Percentiles rank a stretch among this genome's conserved stretches.
These are phyloP conservation scores for Aspergillus nanangensis DNA, from an alignment of 495 filamentous ascomycete genomes.

Conservation along the genomic window DNA sequence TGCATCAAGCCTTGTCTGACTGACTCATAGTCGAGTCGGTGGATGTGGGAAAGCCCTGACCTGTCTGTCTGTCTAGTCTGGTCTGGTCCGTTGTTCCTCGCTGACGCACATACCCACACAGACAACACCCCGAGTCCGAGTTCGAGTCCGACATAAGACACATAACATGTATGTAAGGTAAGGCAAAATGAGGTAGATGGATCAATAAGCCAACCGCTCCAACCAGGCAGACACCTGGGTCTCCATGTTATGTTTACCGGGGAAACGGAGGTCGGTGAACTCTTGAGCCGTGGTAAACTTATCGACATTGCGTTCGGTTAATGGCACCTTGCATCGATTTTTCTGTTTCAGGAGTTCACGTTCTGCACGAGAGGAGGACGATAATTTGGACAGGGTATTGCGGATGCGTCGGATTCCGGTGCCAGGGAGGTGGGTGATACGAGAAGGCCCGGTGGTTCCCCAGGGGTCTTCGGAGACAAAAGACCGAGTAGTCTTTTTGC, in stretches of 20 bases:
- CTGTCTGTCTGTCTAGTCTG: too few relatives aligned
- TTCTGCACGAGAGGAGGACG: conserved; percentile 34
- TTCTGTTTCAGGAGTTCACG: conserved; percentile 36
- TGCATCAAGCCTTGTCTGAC: too few relatives aligned
- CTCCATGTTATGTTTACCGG: conserved; percentile 51
- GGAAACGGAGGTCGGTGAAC: conserved; percentile 53
- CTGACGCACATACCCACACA: too few relatives aligned
- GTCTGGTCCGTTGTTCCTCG: too few relatives aligned
- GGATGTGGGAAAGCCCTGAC: too few relatives aligned
- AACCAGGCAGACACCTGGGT: conserved; percentile 67
- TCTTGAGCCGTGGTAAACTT: conserved; percentile 38
- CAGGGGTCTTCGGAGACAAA: conserved; percentile 28
- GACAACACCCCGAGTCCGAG: too few relatives aligned
- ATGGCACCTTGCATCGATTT: conserved; percentile 35
- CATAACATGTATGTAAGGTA: too few relatives aligned
- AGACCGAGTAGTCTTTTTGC: conserved; percentile 22
- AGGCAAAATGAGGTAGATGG: too few relatives aligned
- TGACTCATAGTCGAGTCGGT: too few relatives aligned
- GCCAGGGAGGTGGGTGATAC: conserved; percentile 23
- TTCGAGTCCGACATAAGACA: too few relatives aligned
- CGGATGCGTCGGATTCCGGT: conserved; percentile 34
- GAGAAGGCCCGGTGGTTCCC: conserved; percentile 34
- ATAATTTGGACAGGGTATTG: conserved; percentile 33
- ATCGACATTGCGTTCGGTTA: conserved; percentile 43
- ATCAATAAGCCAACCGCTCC: conserved; percentile 55